Base-by-base conservation (phyloP, 768 basidiomycete genomes). In the Gelatoporia subvermispora region DNA sequence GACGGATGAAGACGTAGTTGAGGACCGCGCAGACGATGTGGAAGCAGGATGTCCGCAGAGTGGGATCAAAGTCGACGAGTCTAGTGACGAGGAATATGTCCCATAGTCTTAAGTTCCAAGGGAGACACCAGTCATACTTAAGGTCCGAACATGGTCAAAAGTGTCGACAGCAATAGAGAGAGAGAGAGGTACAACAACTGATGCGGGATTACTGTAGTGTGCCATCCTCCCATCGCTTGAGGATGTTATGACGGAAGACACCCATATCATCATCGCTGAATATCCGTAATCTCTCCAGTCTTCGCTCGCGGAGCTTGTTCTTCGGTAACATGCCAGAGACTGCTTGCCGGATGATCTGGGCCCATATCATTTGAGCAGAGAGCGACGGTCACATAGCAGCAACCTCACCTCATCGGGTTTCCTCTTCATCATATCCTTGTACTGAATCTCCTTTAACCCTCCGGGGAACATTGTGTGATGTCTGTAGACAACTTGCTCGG, bases 271-370 rank as follows among this genome's bases (percentile, higher is more conserved):
- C 70, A 9, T 79, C 88, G 35, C 88, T 80, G 61, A 94, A 98
- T 55, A 98, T 88, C 52, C 88, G 85, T 42, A 99, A 74, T 47
- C 96, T 74, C 50, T 89, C 91, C 42, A 99, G 68, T 31, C 96
- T 79, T 40, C 89, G 77, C 41, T 95, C 89, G 21, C 96, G 82
- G 52, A 96, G 81, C 54, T 88, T 94, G 74, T 99, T 99, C 71
- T 98, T 99, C 28, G 95, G 96, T 47, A 99, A 75, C 96, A 99
- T 99, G 59, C 95, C 92, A 10, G 95, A 88, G 3, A 99, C 96
- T 3, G 96, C 96, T 55, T 91, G 82, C 11, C 92, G 84, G 49
- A 99, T 92, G 57, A 98, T 90, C 96, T 99, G 63, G 15, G 18
- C 1, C 15, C n/a, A 10, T 21, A 16, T 35, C 21, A 11, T 21